Percentiles rank a stretch among this genome's conserved stretches.
These are phyloP conservation scores for Calonectria fujianensis DNA, from an alignment of 2,329 filamentous ascomycete species.

Conservation along the genomic window DNA sequence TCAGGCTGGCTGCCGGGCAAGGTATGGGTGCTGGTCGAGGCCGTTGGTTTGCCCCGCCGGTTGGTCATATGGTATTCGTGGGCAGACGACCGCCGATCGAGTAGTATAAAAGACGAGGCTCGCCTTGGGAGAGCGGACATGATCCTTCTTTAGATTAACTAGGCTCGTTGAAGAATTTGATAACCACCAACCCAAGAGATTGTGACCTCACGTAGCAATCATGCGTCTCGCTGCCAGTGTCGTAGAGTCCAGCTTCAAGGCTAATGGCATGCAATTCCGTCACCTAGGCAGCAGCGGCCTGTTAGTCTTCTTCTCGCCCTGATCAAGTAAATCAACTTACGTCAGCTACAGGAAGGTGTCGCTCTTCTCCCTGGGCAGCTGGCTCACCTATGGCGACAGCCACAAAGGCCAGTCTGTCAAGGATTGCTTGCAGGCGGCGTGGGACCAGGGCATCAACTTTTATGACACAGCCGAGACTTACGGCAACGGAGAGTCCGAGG, in stretches of 20 bases:
- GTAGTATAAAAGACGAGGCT: neutral
- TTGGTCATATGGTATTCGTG: neutral
- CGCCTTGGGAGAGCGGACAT: neutral
- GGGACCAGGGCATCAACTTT: constrained; percentile 76
- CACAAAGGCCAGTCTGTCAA: constrained; percentile 77
- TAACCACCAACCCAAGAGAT: neutral
- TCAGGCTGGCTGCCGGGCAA: neutral
- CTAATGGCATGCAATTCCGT: constrained; percentile 55
- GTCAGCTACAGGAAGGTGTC: constrained; percentile 45
- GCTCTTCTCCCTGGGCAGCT: constrained; percentile 53
- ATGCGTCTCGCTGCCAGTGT: neutral
- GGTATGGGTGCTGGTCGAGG: neutral
- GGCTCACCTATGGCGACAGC: constrained; percentile 67
- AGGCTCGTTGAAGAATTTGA: neutral
- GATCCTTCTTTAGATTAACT: neutral
- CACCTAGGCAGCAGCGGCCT: constrained; percentile 53
- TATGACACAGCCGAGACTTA: constrained; percentile 77
- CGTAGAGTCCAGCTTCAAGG: constrained; percentile 51
- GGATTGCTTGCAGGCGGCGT: constrained; percentile 76
- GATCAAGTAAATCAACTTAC: neutral
- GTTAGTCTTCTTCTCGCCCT: neutral
- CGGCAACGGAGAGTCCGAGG: constrained; percentile 76
- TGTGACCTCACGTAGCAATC: neutral
- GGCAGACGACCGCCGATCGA: neutral
- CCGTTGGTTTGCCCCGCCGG: neutral